Evolutionary conservation across 148 eudicot species (phyloP), one percentile per base, ranked within the genome.

Genomic region (Nepenthes gracilis): DNA sequence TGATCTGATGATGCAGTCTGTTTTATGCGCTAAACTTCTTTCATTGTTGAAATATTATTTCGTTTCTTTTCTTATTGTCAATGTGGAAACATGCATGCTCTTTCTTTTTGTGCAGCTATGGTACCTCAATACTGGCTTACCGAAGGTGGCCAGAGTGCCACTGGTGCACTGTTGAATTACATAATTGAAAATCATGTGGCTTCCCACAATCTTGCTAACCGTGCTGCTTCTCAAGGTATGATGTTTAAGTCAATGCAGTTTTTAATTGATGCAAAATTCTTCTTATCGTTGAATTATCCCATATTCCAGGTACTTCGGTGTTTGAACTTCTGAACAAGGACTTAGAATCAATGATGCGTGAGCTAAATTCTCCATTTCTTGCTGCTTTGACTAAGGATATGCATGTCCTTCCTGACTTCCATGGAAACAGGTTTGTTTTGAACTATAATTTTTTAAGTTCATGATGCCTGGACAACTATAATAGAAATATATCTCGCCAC

Each of bases 121-220:
- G 85, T 93, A 64, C 98, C 98, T 56, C 79, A 82, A 67, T 93
- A 70, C 67, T 93, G 98, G 98, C 91, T 93, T 35, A 88, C 98
- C 47, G 98, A 93, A 78, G 98, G 96, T 50, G 98, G 98, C 51
- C 98, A 93, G 77, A 93, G 98, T 75, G 98, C 96, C 45, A 93
- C 96, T 43, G 98, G 98, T 64, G 91, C 91, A 56, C 79, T 93
- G 43, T 72, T 93, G 59, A 96, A 93, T 75, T 63, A 93, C 75
- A 67, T 88, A 65, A 74, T 93, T 60, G 95, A 88, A 62, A 86
- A 76, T 65, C 95, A 94, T 67, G 78, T 80, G 60, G 94, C 94
- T 58, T 88, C 90, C 67, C 85, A 81, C 58, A 82, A 71, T 55
- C 85, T 92, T 61, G 98, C 98, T 34, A 88, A 88, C 68, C 75